phyloP scores from a whole-genome alignment of 768 basidiomycete genomes.

The Calvatia gigantea region DNA sequence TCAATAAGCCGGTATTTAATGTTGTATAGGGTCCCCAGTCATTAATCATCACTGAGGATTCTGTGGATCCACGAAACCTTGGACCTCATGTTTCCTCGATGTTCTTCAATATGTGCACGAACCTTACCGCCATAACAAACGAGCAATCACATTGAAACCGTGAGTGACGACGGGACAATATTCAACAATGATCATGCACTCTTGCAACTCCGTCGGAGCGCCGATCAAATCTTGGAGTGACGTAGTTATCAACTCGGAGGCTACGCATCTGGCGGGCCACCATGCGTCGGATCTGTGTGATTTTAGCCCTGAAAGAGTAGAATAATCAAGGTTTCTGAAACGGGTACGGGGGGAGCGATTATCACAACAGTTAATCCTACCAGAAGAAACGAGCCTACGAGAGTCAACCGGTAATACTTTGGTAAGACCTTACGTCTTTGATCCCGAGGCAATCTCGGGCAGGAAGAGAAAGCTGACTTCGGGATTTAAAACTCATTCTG shows the following conservation, averaged over 20 bases:
- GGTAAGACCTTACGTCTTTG: conserved; percentile 1
- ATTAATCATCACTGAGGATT: background rate
- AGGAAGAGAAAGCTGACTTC: background rate
- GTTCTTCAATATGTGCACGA: too few species aligned
- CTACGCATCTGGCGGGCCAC: too few species aligned
- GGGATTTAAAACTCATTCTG: background rate
- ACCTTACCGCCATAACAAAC: background rate
- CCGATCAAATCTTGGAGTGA: background rate
- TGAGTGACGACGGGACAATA: background rate
- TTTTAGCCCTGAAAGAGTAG: too few species aligned
- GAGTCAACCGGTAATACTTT: background rate
- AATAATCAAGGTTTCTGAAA: too few species aligned
- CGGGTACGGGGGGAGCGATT: too few species aligned
- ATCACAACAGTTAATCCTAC: too few species aligned
- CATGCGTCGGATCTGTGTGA: too few species aligned
- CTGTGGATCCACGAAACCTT: background rate
- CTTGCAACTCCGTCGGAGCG: background rate
- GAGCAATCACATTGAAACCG: background rate
- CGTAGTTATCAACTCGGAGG: background rate
- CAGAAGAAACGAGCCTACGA: background rate
- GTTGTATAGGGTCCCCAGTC: too few species aligned
- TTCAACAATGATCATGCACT: background rate
- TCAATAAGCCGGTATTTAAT: conserved; percentile 6
- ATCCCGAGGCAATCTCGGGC: background rate
- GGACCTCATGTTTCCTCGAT: background rate